Evolutionary conservation across 306 rosid genomes (phyloP).

Genomic region (Clitoria ternatea): DNA sequence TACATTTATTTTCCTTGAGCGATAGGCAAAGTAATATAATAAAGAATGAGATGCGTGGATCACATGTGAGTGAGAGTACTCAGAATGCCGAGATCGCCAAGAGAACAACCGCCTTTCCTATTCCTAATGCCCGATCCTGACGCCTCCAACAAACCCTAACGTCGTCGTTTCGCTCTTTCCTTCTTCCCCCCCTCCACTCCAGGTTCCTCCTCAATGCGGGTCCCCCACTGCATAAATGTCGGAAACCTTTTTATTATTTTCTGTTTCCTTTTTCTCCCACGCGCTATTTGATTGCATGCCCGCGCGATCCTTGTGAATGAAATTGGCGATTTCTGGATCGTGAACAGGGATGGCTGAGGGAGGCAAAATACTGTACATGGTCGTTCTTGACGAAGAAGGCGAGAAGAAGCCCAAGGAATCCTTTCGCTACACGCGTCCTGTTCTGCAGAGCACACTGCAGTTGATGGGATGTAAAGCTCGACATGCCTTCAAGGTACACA

Average conservation of each 20-base stretch:
- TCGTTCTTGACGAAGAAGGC: slow-evolving; percentile 58
- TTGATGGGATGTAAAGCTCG: slow-evolving; percentile 92
- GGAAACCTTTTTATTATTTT: neutral
- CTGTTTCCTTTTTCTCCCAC: neutral
- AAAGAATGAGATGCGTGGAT: neutral
- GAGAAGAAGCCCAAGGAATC: slow-evolving; percentile 45
- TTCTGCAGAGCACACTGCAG: slow-evolving; percentile 77
- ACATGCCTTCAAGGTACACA: slow-evolving; percentile 77
- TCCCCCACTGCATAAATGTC: neutral
- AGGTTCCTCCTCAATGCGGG: neutral
- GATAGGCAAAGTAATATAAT: too few species aligned
- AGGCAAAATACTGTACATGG: slow-evolving; percentile 54
- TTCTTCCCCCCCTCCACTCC: neutral
- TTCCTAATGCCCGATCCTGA: slow-evolving; percentile 12
- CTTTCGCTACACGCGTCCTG: slow-evolving; percentile 71
- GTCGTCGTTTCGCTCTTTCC: too few species aligned
- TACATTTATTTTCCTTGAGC: neutral
- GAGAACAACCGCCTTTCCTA: neutral
- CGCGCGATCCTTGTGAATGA: neutral
- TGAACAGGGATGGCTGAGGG: slow-evolving; percentile 25
- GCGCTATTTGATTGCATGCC: neutral
- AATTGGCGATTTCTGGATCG: neutral
- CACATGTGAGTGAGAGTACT: neutral
- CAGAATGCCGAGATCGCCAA: slow-evolving; percentile 13
- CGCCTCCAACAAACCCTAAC: slow-evolving; percentile 13